Percentiles rank a stretch among this genome's conserved stretches.
Evolutionary conservation across 164 flowering plant species (phyloP).

Genomic region (Brasenia schreberi): DNA sequence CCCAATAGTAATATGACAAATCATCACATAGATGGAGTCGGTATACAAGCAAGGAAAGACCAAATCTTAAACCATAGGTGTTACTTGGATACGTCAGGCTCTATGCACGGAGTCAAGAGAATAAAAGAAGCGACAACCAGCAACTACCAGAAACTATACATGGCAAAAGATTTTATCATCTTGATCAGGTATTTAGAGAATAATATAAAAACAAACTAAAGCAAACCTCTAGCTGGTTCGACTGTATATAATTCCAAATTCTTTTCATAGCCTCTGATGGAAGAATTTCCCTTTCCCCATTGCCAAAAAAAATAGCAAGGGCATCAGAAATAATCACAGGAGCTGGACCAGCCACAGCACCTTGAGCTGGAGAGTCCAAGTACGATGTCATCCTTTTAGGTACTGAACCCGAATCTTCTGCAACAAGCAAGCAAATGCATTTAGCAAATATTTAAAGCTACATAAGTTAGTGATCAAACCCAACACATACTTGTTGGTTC

Average conservation of each 20-base stretch:
- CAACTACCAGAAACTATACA: neutral
- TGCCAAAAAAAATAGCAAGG: constrained; percentile 70
- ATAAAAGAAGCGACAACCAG: neutral
- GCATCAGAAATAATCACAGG: constrained; percentile 62
- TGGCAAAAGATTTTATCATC: neutral
- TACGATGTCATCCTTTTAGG: constrained; percentile 38
- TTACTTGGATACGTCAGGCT: neutral
- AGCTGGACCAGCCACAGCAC: constrained; percentile 25
- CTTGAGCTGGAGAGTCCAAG: constrained; percentile 24
- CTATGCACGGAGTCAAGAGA: neutral
- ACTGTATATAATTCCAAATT: constrained; percentile 74
- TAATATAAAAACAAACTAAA: neutral
- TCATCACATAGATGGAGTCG: neutral
- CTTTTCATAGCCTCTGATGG: constrained; percentile 40
- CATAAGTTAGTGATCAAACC: neutral
- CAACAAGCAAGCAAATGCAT: constrained; percentile 4
- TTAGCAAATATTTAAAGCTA: neutral
- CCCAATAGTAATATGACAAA: no score
- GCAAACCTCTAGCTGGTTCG: constrained; percentile 65
- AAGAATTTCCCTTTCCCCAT: constrained; percentile 57
- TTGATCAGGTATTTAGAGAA: neutral
- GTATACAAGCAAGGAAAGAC: no score
- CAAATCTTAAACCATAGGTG: neutral
- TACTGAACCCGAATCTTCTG: constrained; percentile 43
- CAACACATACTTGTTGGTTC: constrained; percentile 58